These are phyloP conservation scores for Licmophora abbreviata DNA, from an alignment of 108 stramenopile species.

Conservation along the genomic window DNA sequence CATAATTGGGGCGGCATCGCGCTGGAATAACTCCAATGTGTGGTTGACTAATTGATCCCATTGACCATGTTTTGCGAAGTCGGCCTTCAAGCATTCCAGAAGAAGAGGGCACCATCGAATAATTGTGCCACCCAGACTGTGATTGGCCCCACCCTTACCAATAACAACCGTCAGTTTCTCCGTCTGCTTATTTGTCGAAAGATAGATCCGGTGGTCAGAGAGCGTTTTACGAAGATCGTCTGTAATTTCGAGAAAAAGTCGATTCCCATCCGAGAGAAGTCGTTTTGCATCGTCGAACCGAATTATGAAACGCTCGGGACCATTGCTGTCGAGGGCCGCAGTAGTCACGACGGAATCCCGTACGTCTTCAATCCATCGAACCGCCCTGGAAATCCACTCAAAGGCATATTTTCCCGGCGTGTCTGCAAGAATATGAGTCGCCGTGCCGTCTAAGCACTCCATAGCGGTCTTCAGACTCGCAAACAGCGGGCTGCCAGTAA, in stretches of 20 bases:
- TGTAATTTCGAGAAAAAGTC: slow-evolving; percentile 38
- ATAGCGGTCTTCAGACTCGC: slow-evolving; percentile 25
- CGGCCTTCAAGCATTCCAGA: slow-evolving; percentile 52
- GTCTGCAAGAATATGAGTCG: slow-evolving; percentile 38
- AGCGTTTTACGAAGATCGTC: slow-evolving; percentile 56
- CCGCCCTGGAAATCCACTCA: slow-evolving; percentile 59
- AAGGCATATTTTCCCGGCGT: slow-evolving; percentile 64
- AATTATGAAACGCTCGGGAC: slow-evolving; percentile 13
- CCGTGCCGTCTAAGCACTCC: slow-evolving; percentile 20
- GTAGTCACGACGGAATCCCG: slow-evolving; percentile 19
- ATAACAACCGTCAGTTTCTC: slow-evolving; percentile 35
- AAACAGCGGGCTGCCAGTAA: slow-evolving; percentile 61
- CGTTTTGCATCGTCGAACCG: slow-evolving; percentile 16
- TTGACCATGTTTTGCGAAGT: slow-evolving; percentile 24
- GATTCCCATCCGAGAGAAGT: slow-evolving; percentile 34
- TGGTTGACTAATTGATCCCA: slow-evolving; percentile 27
- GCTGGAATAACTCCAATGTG: slow-evolving; percentile 7
- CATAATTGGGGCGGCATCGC: slow-evolving; percentile 4
- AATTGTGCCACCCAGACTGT: slow-evolving; percentile 45
- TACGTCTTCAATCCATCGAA: slow-evolving; percentile 55
- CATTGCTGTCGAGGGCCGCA: slow-evolving; percentile 14
- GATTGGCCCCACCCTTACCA: slow-evolving; percentile 51
- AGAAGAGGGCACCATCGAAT: slow-evolving; percentile 65
- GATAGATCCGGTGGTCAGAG: slow-evolving; percentile 31
- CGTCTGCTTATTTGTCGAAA: slow-evolving; percentile 34